Percentiles rank a stretch among this genome's conserved stretches.
Evolutionary conservation across 441 rosid genomes (phyloP).

Genomic region (Omphalea diandra): DNA sequence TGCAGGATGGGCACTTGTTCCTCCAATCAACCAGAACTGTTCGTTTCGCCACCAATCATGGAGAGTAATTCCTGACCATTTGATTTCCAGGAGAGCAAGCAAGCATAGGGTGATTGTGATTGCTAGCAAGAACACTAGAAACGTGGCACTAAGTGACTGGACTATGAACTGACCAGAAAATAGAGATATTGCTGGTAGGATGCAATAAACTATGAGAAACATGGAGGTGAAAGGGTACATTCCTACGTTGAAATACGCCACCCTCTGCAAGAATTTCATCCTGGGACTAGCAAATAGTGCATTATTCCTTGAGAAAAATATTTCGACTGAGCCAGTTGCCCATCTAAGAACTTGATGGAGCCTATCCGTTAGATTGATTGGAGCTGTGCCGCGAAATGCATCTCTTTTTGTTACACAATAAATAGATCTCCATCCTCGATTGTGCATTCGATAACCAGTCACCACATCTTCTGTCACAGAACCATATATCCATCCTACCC

Average conservation of each 20-base stretch:
- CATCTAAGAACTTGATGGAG: slow-evolving; percentile 80
- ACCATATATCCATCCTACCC: slow-evolving; percentile 78
- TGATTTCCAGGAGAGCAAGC: slow-evolving; percentile 65
- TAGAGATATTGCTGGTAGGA: slow-evolving; percentile 62
- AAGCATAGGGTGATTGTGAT: slow-evolving; percentile 58
- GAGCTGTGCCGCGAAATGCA: slow-evolving; percentile 72
- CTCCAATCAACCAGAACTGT: slow-evolving; percentile 73
- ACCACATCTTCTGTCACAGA: slow-evolving; percentile 80
- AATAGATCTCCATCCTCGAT: slow-evolving; percentile 70
- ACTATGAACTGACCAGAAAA: slow-evolving; percentile 73
- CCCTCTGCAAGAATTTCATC: slow-evolving; percentile 65
- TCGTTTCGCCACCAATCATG: slow-evolving; percentile 82
- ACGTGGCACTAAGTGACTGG: slow-evolving; percentile 45
- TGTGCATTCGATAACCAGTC: slow-evolving; percentile 77
- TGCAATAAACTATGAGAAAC: slow-evolving; percentile 68
- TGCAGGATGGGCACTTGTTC: slow-evolving; percentile 74
- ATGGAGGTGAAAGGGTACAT: slow-evolving; percentile 79
- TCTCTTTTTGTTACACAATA: slow-evolving; percentile 71
- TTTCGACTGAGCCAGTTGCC: slow-evolving; percentile 86
- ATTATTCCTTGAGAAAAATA: slow-evolving; percentile 74
- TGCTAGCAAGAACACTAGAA: slow-evolving; percentile 51
- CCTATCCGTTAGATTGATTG: slow-evolving; percentile 67
- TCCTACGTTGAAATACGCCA: slow-evolving; percentile 68
- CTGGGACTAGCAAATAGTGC: slow-evolving; percentile 53
- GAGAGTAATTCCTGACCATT: slow-evolving; percentile 67